Evolutionary conservation across 257 asterid species (phyloP).

Genomic region (Solanum sitiens): DNA sequence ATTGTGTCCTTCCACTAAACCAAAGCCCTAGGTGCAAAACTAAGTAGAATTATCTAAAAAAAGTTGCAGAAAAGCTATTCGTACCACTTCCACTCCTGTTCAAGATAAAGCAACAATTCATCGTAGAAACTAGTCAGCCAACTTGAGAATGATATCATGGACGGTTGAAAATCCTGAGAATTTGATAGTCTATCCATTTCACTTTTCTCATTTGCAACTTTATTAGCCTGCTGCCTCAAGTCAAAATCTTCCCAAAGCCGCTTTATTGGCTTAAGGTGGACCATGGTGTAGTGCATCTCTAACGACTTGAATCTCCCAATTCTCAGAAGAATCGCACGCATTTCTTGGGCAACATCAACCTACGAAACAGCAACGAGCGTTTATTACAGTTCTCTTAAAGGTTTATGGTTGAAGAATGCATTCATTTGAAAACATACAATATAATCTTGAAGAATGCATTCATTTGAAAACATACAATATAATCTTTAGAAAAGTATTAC

Average conservation of each 20-base stretch:
- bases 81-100: constrained; percentile 99
- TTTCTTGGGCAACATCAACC: constrained; percentile 87
- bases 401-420: neutral
- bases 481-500: constrained; percentile 1
- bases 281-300: constrained; percentile 69
- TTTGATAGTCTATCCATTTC: constrained; percentile 43
- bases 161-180: constrained; percentile 32
- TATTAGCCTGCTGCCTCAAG: constrained; percentile 57
- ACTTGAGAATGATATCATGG: constrained; percentile 49
- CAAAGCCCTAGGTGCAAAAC: neutral
- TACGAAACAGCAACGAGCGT: constrained; percentile 7
- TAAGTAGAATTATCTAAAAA: neutral
- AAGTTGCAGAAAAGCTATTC: neutral
- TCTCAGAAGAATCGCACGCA: constrained; percentile 77
- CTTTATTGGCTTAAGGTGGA: constrained; percentile 73
- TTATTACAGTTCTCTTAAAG: neutral
- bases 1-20: neutral
- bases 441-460: constrained; percentile 5
- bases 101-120: constrained; percentile 88
- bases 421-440: constrained; percentile 8
- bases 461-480: constrained; percentile 2
- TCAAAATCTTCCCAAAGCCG: constrained; percentile 93
- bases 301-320: constrained; percentile 89
- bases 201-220: constrained; percentile 55
- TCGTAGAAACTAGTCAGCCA: constrained; percentile 93